A percentile compares a stretch with the other conserved stretches of the same genome.
Conservation (phyloP, 495 filamentous ascomycete genomes). For the Talaromyces adpressus region DNA sequence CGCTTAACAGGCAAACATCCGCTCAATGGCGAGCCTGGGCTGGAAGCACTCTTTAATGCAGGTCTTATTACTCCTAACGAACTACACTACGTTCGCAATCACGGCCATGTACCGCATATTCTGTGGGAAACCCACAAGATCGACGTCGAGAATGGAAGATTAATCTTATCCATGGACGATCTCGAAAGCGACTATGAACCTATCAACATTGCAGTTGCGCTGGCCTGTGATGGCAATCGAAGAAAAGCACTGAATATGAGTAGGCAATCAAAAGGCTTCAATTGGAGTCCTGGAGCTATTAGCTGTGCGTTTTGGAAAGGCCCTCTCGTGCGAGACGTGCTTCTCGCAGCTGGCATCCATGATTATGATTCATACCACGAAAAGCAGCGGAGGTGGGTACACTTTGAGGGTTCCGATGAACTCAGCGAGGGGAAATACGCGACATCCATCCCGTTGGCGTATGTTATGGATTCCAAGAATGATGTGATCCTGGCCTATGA, state of each 20-base stretch:
- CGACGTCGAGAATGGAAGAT: constrained; percentile 47
- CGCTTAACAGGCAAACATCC: constrained; percentile 29
- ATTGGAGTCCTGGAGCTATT: constrained; percentile 54
- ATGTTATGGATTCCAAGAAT: constrained; percentile 44
- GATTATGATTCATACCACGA: constrained; percentile 8
- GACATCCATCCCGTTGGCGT: constrained; percentile 50
- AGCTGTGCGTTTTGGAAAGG: constrained; percentile 58
- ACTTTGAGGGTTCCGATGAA: constrained; percentile 52
- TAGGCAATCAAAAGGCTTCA: constrained; percentile 48
- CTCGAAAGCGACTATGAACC: constrained; percentile 43
- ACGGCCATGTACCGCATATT: constrained; percentile 54
- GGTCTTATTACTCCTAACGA: constrained; percentile 43
- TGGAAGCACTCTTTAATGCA: constrained; percentile 16
- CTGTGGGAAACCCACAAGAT: constrained; percentile 38
- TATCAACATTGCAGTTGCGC: constrained; percentile 47
- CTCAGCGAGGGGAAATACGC: constrained; percentile 36
- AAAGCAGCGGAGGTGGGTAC: constrained; percentile 34
- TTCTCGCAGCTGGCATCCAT: constrained; percentile 40
- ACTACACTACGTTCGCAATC: constrained; percentile 55
- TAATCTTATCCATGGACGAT: constrained; percentile 44
- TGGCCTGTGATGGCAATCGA: constrained; percentile 59
- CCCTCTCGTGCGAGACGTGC: constrained; percentile 48
- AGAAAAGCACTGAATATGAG: constrained; percentile 52
- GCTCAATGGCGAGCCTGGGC: constrained; percentile 21
- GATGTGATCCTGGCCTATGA: constrained; percentile 55